Base-by-base conservation (phyloP, 768 basidiomycete genomes). In the Mycena venus region DNA sequence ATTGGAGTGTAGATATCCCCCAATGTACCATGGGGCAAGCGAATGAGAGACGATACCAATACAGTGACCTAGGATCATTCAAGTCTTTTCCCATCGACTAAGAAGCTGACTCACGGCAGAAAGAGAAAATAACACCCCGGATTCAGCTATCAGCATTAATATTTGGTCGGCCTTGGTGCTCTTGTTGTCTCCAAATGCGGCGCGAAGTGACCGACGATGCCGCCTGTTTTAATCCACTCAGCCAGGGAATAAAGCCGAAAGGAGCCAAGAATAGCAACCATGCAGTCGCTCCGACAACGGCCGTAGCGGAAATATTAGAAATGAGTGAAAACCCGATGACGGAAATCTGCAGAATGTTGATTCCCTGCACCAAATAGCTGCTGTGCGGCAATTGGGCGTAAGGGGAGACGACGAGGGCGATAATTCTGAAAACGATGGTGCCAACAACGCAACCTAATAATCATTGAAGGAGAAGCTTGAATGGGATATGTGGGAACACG, bases 1-100 rank as follows among this genome's bases (percentile, higher is more conserved):
- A 76, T 63, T 10, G 77, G 75, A 14, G 59, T 68, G 29, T 72
- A 78, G 27, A 78, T 23, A 61, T 76, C 75, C 1, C 64, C 71
- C 42, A 72, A 56, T 10, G 70, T 66, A 17, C 63, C 63, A 19
- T 38, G 29, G 12, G 71, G 64, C 25, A 72, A 19, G 11, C 56
- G 71, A 42, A 60, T 61, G 25, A 72, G 51, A n/a, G 56, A 31
- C 11, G 56, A 23, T 23, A 60, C 14, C 15, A 65, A 25, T 19
- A 31, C 31, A 4, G 49, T 53, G 29, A 65, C 27, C 63, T 65
- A n/a, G 31, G n/a, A n/a, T 49, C 19, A 8, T n/a, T n/a, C n/a
- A n/a, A n/a, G n/a, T n/a, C n/a, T n/a, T n/a, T n/a, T n/a, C n/a
- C n/a, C n/a, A n/a, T n/a, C n/a, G n/a, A n/a, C n/a, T n/a, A n/a